Base-by-base conservation (phyloP, 805 yeast species). In the Candida germanica region DNA sequence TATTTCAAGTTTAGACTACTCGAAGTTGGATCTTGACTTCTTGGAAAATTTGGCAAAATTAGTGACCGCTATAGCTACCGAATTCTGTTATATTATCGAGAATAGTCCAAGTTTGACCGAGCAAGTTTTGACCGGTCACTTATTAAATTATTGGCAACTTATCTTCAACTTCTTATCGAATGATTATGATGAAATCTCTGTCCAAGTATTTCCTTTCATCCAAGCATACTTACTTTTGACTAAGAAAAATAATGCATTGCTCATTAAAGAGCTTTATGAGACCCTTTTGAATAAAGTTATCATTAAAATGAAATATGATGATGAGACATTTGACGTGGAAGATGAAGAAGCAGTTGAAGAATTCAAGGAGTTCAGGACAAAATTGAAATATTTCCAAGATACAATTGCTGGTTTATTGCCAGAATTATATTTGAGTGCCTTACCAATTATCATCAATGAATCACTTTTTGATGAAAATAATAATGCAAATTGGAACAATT, bases 111-210 rank as follows among this genome's bases (percentile, higher is more conserved):
- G 61, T 11, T 46, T 65, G 17, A 63, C 70, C 39, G 61, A 57
- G 15, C 56, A 62, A 26, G 58, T 65, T 29, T 59, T 56, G 34
- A 66, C 63, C 29, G 73, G 78, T 47, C 32, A 21, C 12, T 65
- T 86, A 13, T 56, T 79, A 19, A 75, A 76, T 38, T 65, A 85
- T 13, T 76, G 87, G 68, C 96, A 97, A 15, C 67, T 79, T 20
- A 67, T 84, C 6, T 71, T 91, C 40, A 71, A 71, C 40, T 86
- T 83, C 46, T 71, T 93, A 54, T 73, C 77, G 20, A 83, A 87
- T 56, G 95, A 83, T 44, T 88, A 82, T 53, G 98, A 93, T 58
- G 97, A 93, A 47, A 82, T 91, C 10, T 78, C 94, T 1, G 69
- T 74, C 25, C 95, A 87, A 56, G 83, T 87, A 5, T 83, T 91